These are phyloP conservation scores for Hemisphaericaspora xylofermentans DNA, from an alignment of 1,139 yeast genomes.

Conservation along the genomic window DNA sequence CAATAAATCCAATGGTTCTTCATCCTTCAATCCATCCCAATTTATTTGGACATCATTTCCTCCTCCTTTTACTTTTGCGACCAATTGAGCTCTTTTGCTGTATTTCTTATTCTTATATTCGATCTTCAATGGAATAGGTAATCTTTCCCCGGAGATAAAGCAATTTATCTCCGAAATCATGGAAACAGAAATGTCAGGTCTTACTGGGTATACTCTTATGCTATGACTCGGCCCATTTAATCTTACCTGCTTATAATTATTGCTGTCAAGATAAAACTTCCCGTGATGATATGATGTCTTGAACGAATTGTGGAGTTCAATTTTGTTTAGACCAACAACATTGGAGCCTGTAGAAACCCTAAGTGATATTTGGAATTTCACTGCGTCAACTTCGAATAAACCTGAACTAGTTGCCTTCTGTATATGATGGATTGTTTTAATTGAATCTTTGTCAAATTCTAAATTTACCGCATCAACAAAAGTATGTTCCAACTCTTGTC, in stretches of 20 bases:
- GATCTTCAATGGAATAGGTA: slow-evolving; percentile 23
- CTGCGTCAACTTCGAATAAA: slow-evolving; percentile 17
- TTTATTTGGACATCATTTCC: slow-evolving; percentile 22
- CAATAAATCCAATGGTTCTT: slow-evolving; percentile 32
- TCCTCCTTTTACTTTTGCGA: slow-evolving; percentile 9
- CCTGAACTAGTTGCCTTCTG: slow-evolving; percentile 29
- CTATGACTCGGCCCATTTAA: slow-evolving; percentile 8
- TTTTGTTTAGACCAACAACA: slow-evolving; percentile 12
- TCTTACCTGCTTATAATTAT: slow-evolving; percentile 6
- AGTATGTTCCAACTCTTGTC: slow-evolving; percentile 12
- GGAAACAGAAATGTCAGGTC: slow-evolving; percentile 20
- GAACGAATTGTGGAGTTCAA: slow-evolving; percentile 12
- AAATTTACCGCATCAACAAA: slow-evolving; percentile 14
- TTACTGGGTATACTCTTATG: slow-evolving; percentile 21
- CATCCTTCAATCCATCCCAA: slow-evolving; percentile 45
- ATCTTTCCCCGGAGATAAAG: slow-evolving; percentile 25
- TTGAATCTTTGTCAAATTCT: slow-evolving; percentile 1
- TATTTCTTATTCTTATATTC: slow-evolving; percentile 14
- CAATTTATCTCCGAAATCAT: slow-evolving; percentile 6
- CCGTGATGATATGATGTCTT: slow-evolving; percentile 3
- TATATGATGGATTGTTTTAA: slow-evolving; percentile 23
- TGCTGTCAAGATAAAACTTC: slow-evolving; percentile 1
- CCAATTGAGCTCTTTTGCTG: slow-evolving; percentile 8
- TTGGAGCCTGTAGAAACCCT: slow-evolving; percentile 7
- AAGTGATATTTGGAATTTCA: slow-evolving; percentile 17